phyloP scores from a whole-genome alignment of 2,329 filamentous ascomycete species.

The Cyanodermella asteris region DNA sequence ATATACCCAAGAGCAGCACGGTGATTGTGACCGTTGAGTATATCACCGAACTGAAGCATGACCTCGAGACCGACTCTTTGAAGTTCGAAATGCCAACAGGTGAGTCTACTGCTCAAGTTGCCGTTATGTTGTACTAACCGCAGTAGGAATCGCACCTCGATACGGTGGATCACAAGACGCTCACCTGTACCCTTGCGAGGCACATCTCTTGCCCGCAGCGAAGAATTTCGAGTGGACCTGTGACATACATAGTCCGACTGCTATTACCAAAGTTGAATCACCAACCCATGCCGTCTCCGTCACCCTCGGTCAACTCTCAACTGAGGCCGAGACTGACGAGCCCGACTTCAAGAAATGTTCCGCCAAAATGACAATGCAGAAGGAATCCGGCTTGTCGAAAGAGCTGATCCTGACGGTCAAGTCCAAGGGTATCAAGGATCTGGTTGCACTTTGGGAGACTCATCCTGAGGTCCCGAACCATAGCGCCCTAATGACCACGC shows the following conservation, averaged over 20 bases:
- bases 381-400: conserved; percentile 33
- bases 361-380: conserved; percentile 37
- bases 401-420: conserved; percentile 48
- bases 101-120: too few species aligned
- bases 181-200: too few species aligned
- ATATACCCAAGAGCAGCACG: conserved; percentile 36
- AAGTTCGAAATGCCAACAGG: conserved; percentile 49
- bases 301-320: conserved; percentile 36
- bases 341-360: conserved; percentile 38
- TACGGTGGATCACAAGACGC: too few species aligned
- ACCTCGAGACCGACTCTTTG: conserved; percentile 43
- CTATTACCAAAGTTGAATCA: too few species aligned
- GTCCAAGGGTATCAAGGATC: conserved; percentile 36
- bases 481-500: conserved; percentile 45
- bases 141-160: conserved; percentile 42
- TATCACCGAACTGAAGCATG: conserved; percentile 49
- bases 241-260: too few species aligned
- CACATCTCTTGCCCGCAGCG: too few species aligned
- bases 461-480: conserved; percentile 40
- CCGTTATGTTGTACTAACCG: too few species aligned
- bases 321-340: conserved; percentile 17
- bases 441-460: conserved; percentile 41
- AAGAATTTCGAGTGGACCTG: too few species aligned
- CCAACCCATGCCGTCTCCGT: conserved; percentile 47
- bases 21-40: conserved; percentile 42